Conservation (phyloP, 306 rosid species). For the Prunus mongolica region DNA sequence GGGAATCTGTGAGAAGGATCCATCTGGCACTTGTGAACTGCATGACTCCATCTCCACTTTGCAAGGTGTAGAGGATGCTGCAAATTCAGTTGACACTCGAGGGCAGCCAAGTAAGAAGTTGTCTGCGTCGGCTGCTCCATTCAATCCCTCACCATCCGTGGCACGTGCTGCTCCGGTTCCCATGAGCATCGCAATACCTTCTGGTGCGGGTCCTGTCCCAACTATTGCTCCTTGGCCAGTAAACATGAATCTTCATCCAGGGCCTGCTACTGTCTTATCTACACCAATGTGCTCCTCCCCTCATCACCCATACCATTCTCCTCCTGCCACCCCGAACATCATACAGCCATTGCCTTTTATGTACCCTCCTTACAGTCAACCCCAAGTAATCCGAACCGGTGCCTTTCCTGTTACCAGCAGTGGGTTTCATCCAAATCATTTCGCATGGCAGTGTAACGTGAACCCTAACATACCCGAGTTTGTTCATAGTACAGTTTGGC, state of each 20-base stretch:
- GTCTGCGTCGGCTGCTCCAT: conserved; percentile 97
- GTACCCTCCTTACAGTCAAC: conserved; percentile 74
- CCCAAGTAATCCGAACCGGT: conserved; percentile 71
- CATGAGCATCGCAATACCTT: conserved; percentile 64
- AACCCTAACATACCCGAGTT: conserved; percentile 57
- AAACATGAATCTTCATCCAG: conserved; percentile 84
- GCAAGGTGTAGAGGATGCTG: conserved; percentile 49
- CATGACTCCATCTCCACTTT: conserved; percentile 33
- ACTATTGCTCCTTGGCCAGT: conserved; percentile 77
- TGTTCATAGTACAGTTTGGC: conserved; percentile 70
- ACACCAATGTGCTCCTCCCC: conserved; percentile 83
- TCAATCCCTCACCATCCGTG: conserved; percentile 74
- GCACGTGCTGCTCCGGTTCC: conserved; percentile 67
- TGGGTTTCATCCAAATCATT: conserved; percentile 77
- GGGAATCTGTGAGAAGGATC: conserved; percentile 40
- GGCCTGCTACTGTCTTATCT: conserved; percentile 53
- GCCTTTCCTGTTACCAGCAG: conserved; percentile 61
- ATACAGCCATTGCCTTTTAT: conserved; percentile 83
- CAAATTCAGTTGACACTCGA: conserved; percentile 41
- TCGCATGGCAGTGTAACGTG: conserved; percentile 77
- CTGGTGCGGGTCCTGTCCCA: conserved; percentile 59
- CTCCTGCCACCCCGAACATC: conserved; percentile 91
- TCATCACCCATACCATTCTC: conserved; percentile 85
- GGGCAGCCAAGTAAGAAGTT: conserved; percentile 59
- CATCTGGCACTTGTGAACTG: conserved; percentile 44